Base-by-base conservation (phyloP, 2,329 filamentous ascomycete species). In the Alternaria sp. region DNA sequence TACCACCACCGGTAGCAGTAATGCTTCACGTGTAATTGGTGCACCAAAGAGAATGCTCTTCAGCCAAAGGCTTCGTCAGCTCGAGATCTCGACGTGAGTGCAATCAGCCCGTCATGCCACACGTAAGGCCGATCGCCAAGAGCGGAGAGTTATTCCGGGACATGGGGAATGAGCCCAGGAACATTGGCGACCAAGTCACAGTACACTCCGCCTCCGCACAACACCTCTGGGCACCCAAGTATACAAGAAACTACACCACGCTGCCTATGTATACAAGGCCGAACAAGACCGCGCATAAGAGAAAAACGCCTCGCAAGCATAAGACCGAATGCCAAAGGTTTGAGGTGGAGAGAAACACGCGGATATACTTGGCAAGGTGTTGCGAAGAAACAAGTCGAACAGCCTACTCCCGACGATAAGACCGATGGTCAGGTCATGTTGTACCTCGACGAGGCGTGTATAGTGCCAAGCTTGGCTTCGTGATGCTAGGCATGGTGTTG, bases 401-500 rank as follows among this genome's bases (percentile, higher is more conserved):
- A n/a, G 27, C 25, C 30, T 6, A 18, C 30, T 18, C 28, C 40
- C 40, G 18, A 54, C 38, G 28, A 54, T 16, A 45, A 54, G 51
- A 27, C 51, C 28, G 51, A 28, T 38, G 18, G 46, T 38, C 32
- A 52, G 50, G 22, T 52, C 22, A 18, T 40, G 18, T 6, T 52
- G 36, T 27, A 25, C 28, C 27, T 27, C 18, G 22, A 45, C 28
- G 28, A 54, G 46, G 34, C 6, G 18, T 14, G 4, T 27, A 54
- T 11, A 48, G 20, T 55, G 53, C 53, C 53, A 38, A 48, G 53
- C 10, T 18, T 36, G 43, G 22, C 30, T 16, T 48, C 28, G 43
- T 28, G 53, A 55, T 55, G 53, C 41, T 38, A 20, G 53, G 41
- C 32, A 32, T 55, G 41, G 53, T 55, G 41, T 55, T 55, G 53